A percentile compares a stretch with the other conserved stretches of the same genome.
Evolutionary conservation across 202 grass and related monocot genomes (phyloP).

Genomic region (Panicum hallii): DNA sequence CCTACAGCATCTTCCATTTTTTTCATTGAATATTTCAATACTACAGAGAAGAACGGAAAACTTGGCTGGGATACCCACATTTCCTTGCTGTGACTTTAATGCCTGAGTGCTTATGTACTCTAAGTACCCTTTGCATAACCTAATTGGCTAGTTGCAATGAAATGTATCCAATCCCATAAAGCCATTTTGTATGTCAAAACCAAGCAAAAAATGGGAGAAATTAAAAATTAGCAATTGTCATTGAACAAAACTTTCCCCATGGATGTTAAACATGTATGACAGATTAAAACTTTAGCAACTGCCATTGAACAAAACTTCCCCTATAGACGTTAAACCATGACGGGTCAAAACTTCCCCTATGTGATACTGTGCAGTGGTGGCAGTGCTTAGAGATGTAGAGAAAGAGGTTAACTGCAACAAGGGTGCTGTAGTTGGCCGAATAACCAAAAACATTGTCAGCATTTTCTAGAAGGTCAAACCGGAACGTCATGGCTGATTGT

Average conservation of each 20-base stretch:
- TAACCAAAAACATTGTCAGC: background rate
- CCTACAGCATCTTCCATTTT: background rate
- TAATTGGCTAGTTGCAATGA: background rate
- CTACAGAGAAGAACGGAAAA: background rate
- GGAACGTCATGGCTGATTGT: background rate
- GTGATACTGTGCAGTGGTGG: background rate
- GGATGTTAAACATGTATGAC: background rate
- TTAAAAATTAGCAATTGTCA: background rate
- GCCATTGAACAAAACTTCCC: too few species aligned
- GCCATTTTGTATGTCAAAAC: background rate
- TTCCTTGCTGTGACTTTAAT: background rate
- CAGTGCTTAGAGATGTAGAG: background rate
- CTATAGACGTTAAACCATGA: too few species aligned
- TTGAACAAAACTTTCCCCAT: background rate
- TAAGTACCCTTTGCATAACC: constrained; percentile 9
- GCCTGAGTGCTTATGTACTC: background rate
- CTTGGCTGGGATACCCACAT: background rate
- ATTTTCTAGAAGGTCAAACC: background rate
- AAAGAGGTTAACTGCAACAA: background rate
- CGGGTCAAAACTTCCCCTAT: background rate
- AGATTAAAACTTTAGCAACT: background rate
- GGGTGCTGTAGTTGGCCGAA: background rate
- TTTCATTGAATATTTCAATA: constrained; percentile 2
- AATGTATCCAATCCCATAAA: background rate
- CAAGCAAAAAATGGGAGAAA: constrained; percentile 7